Evolutionary conservation across 768 basidiomycete species (phyloP).

Genomic region (Phanerochaete carnosa): DNA sequence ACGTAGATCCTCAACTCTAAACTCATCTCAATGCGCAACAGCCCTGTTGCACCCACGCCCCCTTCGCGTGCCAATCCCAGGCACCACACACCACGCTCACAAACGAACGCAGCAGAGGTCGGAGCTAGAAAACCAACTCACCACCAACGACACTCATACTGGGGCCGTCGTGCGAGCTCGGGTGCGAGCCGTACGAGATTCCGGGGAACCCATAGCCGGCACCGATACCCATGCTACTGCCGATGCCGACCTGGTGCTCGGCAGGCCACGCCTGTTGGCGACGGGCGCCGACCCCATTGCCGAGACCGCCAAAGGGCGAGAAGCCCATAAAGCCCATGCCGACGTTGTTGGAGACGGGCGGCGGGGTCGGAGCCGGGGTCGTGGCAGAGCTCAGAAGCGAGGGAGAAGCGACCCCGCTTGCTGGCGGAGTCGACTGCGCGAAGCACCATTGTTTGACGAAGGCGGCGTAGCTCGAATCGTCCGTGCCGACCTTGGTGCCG

Average conservation of each 20-base stretch:
- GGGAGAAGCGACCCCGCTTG: not conserved
- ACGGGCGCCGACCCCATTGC: not conserved
- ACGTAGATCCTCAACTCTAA: no score
- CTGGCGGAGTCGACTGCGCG: slow-evolving; percentile 40
- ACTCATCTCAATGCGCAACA: no score
- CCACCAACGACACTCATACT: slow-evolving; percentile 25
- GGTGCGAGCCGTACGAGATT: slow-evolving; percentile 17
- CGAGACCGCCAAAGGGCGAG: not conserved
- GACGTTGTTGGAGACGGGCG: not conserved
- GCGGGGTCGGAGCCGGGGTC: not conserved
- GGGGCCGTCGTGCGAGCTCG: slow-evolving; percentile 6
- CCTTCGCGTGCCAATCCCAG: no score
- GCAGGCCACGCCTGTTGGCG: slow-evolving; percentile 12
- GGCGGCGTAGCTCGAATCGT: slow-evolving; percentile 49
- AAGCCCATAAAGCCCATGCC: not conserved
- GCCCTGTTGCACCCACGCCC: no score
- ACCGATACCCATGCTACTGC: slow-evolving; percentile 20
- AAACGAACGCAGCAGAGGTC: not conserved
- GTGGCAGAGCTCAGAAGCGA: not conserved
- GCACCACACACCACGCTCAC: no score
- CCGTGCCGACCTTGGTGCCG: slow-evolving; percentile 19
- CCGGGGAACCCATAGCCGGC: slow-evolving; percentile 23
- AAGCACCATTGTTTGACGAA: slow-evolving; percentile 71
- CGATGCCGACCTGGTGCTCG: slow-evolving; percentile 16
- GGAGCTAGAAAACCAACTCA: slow-evolving; percentile 16